Base-by-base conservation (phyloP, 148 eudicot genomes). In the Talinum fruticosum region DNA sequence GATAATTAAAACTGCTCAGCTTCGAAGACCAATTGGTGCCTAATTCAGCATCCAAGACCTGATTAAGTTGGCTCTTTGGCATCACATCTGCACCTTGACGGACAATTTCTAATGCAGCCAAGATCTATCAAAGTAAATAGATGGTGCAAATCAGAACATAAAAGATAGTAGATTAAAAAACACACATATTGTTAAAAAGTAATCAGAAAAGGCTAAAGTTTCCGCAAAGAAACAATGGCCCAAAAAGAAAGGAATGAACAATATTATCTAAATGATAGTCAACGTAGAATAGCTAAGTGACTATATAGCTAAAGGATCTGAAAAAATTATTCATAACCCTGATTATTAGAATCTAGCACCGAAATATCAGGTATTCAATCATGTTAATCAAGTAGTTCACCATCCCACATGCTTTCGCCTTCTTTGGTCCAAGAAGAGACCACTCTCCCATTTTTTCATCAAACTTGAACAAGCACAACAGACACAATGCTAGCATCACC, bases 21-120 rank as follows among this genome's bases (percentile, higher is more conserved):
- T 88, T 96, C 41, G 97, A 86, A 19, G 93, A 88, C 98, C 99
- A 96, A 66, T 89, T 71, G 59, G 91, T 81, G 51, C 98, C 99
- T 79, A 96, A 82, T 79, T 96, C 99, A 83, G 92, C 84, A 82
- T 85, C 84, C 88, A 96, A 83, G 76, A 96, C 99, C 85, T 93
- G 93, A 84, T 93, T 87, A 64, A 96, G 96, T 86, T 96, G 99
- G 76, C 88, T 88, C 80, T 83, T 88, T 57, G 99, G 99, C 99
- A 96, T 93, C 80, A 90, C 89, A 81, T 96, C 99, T 82, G 99
- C 99, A 78, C 99, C 99, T 86, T 93, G 99, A 77, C 97, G 99
- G 35, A 96, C 99, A 80, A 96, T 91, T 82, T 96, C 99, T 86
- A 96, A 79, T 78, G 99, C 99, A 80, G 94, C 90, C 82, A 96